Percentiles rank a stretch among this genome's conserved stretches.
These are phyloP conservation scores for Talaromyces liani DNA, from an alignment of 495 filamentous ascomycete species.

Conservation along the genomic window DNA sequence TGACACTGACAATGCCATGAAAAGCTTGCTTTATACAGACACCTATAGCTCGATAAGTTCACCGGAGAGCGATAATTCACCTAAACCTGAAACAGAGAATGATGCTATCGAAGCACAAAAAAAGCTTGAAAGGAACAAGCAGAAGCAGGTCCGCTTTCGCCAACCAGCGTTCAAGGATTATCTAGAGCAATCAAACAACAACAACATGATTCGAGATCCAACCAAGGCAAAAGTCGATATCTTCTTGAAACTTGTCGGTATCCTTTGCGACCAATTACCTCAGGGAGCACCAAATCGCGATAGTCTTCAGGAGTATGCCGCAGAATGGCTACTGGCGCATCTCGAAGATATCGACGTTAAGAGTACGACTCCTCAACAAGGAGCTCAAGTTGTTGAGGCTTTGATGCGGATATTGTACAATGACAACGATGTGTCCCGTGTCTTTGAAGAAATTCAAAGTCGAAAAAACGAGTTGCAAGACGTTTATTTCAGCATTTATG, in stretches of 20 bases:
- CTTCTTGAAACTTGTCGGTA: not conserved
- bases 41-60: not conserved
- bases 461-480: not conserved
- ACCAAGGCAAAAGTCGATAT: not conserved
- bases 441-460: not conserved
- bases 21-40: not conserved
- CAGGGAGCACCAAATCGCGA: not conserved
- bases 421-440: not conserved
- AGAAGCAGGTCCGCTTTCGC: not conserved
- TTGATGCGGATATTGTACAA: not conserved
- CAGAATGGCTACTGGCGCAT: not conserved
- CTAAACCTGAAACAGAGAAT: not conserved
- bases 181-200: not conserved
- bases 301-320: not conserved
- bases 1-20: no score
- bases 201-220: not conserved
- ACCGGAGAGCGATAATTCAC: not conserved
- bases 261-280: not conserved
- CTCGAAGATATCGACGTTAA: not conserved
- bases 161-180: constrained; percentile 4
- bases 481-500: not conserved
- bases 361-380: not conserved
- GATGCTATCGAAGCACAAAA: not conserved
- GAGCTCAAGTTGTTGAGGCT: not conserved
- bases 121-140: not conserved